Percentiles rank a stretch among this genome's conserved stretches.
Conservation (phyloP, 208 protist genomes). For the Acanthamoeba castellanii region DNA sequence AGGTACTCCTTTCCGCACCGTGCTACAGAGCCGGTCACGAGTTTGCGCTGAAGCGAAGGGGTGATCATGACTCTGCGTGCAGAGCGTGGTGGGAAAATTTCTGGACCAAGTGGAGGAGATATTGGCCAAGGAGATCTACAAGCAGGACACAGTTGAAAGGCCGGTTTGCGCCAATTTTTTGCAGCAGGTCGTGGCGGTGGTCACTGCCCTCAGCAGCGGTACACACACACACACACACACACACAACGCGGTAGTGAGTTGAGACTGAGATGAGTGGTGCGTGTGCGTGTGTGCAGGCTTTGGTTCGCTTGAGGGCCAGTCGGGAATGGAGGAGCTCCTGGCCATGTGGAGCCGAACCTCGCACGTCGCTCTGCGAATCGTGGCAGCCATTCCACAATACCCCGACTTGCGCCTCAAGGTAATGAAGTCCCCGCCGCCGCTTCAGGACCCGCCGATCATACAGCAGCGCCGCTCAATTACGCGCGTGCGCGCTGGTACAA, state of each 20-base stretch:
- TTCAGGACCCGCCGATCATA: not conserved
- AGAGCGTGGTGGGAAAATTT: not conserved
- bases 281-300: not conserved
- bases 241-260: not conserved
- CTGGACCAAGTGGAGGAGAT: constrained; percentile 41
- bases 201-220: constrained; percentile 43
- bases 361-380: not conserved
- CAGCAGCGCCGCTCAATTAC: not conserved
- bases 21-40: no score
- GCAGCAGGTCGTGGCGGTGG: constrained; percentile 31
- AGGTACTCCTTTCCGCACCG: not conserved
- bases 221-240: no score
- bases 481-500: not conserved
- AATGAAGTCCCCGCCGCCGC: not conserved
- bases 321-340: not conserved
- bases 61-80: not conserved
- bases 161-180: constrained; percentile 31
- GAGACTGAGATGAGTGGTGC: not conserved
- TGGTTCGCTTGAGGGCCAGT: not conserved
- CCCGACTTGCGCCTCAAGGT: constrained; percentile 22
- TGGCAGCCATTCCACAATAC: constrained; percentile 11
- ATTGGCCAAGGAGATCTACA: constrained; percentile 43
- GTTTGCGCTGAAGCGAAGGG: no score
- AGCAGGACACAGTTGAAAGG: not conserved
- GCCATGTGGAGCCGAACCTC: constrained; percentile 22